Evolutionary conservation across 371 early-diverging fungal species (phyloP).

Genomic region (Smittium mucronatum): DNA sequence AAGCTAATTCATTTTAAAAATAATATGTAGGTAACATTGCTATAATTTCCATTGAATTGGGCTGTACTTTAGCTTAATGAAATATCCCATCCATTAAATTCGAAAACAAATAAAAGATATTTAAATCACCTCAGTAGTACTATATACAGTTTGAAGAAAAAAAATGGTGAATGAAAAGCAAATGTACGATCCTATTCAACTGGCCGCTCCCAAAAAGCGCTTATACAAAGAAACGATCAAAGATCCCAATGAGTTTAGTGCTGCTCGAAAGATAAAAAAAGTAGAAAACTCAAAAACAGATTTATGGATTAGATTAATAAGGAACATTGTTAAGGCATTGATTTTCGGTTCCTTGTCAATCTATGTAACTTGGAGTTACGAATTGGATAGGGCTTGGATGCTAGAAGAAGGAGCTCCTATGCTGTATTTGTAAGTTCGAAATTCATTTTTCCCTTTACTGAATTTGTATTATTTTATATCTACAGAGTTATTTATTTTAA

Average conservation of each 20-base stretch:
- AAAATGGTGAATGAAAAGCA: too few species aligned
- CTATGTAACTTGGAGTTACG: not conserved
- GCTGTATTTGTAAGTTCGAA: not conserved
- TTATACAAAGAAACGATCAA: too few species aligned
- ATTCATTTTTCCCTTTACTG: not conserved
- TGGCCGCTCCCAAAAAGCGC: too few species aligned
- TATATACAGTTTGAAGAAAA: too few species aligned
- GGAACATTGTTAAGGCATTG: not conserved
- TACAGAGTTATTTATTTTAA: not conserved
- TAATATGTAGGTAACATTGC: too few species aligned
- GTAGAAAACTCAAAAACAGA: not conserved
- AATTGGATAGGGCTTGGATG: slow-evolving; percentile 9
- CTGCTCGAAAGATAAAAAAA: not conserved
- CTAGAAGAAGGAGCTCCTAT: not conserved
- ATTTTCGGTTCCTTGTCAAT: not conserved
- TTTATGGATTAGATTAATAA: not conserved
- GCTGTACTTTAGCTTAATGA: too few species aligned
- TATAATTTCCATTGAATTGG: too few species aligned
- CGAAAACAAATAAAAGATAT: too few species aligned
- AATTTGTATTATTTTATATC: not conserved
- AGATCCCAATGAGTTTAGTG: not conserved
- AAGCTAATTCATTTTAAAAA: too few species aligned
- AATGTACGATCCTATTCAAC: too few species aligned
- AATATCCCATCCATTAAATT: too few species aligned
- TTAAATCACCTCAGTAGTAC: too few species aligned